Percentiles rank a stretch among this genome's conserved stretches.
Evolutionary conservation across 1,284 basidiomycete species (phyloP).

Genomic region (Singerocomus inundabilis): DNA sequence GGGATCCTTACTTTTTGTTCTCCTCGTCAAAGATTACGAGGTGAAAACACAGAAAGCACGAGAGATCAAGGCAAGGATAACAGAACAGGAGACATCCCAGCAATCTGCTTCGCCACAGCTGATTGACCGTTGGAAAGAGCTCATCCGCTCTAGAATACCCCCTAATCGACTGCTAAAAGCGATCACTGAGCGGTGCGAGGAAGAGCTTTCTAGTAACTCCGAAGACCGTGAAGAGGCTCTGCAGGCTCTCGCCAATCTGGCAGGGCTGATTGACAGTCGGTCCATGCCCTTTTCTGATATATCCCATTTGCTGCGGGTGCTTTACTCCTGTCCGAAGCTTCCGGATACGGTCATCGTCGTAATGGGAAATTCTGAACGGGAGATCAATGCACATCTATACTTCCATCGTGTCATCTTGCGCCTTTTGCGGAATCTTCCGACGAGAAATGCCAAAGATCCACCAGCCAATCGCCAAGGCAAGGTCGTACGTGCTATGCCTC

Average conservation of each 20-base stretch:
- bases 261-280: conserved; percentile 48
- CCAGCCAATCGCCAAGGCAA: conserved; percentile 3
- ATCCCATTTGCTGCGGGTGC: conserved; percentile 43
- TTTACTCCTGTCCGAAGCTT: conserved; percentile 52
- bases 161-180: conserved; percentile 29
- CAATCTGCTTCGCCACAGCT: conserved; percentile 11
- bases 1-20: conserved; percentile 64
- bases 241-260: conserved; percentile 62
- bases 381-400: conserved; percentile 52
- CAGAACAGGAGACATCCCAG: conserved; percentile 18
- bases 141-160: conserved; percentile 15
- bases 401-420: conserved; percentile 55
- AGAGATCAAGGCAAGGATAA: conserved; percentile 25
- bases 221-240: conserved; percentile 32
- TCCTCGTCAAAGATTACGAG: conserved; percentile 65
- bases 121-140: conserved; percentile 24
- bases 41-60: conserved; percentile 27
- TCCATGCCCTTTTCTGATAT: conserved; percentile 46
- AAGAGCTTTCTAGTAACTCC: conserved; percentile 16
- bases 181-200: conserved; percentile 25
- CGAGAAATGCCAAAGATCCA: conserved; percentile 23
- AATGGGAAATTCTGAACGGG: conserved; percentile 25
- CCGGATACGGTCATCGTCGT: conserved; percentile 46
- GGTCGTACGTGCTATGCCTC: conserved; percentile 27
- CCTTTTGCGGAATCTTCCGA: conserved; percentile 34